These are phyloP conservation scores for Cucumis sativus DNA, from an alignment of 306 rosid species.

Conservation along the genomic window DNA sequence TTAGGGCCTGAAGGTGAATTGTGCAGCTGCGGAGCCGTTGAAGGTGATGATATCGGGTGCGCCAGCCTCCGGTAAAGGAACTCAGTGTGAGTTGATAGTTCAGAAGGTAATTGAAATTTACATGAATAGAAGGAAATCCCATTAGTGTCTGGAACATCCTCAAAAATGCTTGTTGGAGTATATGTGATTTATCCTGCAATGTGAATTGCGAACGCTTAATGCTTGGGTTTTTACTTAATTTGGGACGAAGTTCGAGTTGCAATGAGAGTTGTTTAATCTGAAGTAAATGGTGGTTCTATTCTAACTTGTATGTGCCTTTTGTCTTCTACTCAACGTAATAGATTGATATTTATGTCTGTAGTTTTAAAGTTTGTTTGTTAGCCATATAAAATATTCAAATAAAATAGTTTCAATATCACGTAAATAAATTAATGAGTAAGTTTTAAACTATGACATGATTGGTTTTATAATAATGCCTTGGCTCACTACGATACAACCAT, in stretches of 20 bases:
- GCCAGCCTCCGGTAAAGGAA: slow-evolving; percentile 95
- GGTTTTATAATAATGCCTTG: too few relatives aligned
- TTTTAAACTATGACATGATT: too few relatives aligned
- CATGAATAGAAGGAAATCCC: not conserved
- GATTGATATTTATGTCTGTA: too few relatives aligned
- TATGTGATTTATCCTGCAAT: not conserved
- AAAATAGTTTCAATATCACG: not conserved
- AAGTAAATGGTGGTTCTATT: not conserved
- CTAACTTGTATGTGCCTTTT: not conserved
- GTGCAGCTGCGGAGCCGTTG: slow-evolving; percentile 48
- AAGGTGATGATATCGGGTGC: slow-evolving; percentile 95
- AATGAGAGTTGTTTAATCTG: not conserved
- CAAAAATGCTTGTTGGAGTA: not conserved
- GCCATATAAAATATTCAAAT: not conserved
- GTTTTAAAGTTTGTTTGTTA: not conserved
- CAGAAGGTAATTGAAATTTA: slow-evolving; percentile 32
- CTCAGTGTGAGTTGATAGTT: slow-evolving; percentile 83
- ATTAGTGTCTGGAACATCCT: not conserved
- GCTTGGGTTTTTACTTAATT: not conserved
- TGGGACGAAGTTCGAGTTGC: not conserved
- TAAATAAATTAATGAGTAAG: not conserved
- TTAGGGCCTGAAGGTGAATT: slow-evolving; percentile 39
- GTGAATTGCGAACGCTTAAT: not conserved
- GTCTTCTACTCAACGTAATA: too few relatives aligned
- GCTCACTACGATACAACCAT: too few relatives aligned